Evolutionary conservation across 768 basidiomycete genomes (phyloP), one percentile per base, ranked within the genome.

Genomic region (Tylopilus cervinicoccineus): DNA sequence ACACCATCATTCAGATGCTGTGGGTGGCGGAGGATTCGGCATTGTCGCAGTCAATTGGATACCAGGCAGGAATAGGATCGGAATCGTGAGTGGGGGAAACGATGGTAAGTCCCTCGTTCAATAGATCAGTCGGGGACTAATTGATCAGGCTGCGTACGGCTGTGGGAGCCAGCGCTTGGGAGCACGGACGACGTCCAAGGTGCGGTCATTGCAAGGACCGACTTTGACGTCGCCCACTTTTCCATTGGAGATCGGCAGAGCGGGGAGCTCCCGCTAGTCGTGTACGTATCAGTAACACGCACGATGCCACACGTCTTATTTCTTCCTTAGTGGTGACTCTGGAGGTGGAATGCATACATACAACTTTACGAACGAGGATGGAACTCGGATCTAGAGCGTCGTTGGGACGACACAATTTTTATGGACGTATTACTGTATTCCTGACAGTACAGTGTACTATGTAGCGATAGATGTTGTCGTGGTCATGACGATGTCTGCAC

Each of bases 131-230:
- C 38, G 39, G 14, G 17, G 13, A 28, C 40, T 62, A 29, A 52
- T 28, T 50, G 36, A 37, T 34, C 57, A 86, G 85, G 85, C n/a
- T 84, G 83, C 57, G 75, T 88, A 10, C 73, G 84, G 23, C 54
- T 85, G 29, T 88, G 85, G 85, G 76, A 86, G 57, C 75, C 81
- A 6, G 64, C 69, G 22, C 59, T 66, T n/a, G 70, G 78, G 2
- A 55, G 54, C 2, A 58, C 63, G 7, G 65, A 72, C 43, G 57
- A 63, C 3, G 48, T 54, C 4, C 79, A 82, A 60, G 82, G 79
- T 14, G 63, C 39, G 3, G 60, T 78, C 9, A 54, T 87, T 13
- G 83, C 76, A 5, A 72, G 79, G 53, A 72, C 74, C 6, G 69
- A 74, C 53, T 77, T 76, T 12, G 83, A 87, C 55, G 69, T 86